Evolutionary conservation across 345 rosid genomes (phyloP).

Genomic region (Dipteronia dyeriana): DNA sequence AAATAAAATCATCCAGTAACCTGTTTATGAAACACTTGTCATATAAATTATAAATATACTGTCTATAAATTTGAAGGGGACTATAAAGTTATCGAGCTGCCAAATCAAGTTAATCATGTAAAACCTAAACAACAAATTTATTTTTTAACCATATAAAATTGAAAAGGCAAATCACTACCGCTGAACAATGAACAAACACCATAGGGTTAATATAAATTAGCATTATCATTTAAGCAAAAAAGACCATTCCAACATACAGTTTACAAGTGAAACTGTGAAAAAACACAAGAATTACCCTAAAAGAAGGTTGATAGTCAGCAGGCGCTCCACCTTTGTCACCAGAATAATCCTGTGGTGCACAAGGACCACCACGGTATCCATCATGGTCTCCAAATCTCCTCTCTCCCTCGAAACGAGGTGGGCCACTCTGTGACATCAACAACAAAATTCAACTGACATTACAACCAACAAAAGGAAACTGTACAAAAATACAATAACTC

Average conservation of each 20-base stretch:
- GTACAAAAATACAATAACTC: not conserved
- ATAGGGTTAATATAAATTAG: not conserved
- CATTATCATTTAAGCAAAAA: not conserved
- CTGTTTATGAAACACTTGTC: not conserved
- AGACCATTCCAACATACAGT: too few species aligned
- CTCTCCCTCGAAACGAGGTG: slow-evolving; percentile 87
- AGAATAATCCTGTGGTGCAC: slow-evolving; percentile 75
- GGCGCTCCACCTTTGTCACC: slow-evolving; percentile 94
- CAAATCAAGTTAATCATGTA: too few species aligned
- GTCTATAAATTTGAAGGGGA: too few species aligned
- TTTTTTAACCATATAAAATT: not conserved
- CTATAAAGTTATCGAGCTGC: too few species aligned
- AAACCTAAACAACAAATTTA: too few species aligned
- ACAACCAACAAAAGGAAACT: not conserved
- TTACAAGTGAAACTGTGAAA: not conserved
- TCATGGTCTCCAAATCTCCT: slow-evolving; percentile 83
- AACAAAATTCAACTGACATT: slow-evolving; percentile 9
- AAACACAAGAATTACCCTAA: slow-evolving; percentile 57
- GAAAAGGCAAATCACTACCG: not conserved
- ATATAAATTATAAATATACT: too few species aligned
- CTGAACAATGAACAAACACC: too few species aligned
- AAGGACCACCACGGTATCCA: slow-evolving; percentile 84
- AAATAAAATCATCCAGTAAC: not conserved
- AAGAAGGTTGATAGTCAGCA: slow-evolving; percentile 82
- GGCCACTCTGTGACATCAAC: slow-evolving; percentile 51